Conservation (phyloP, 305 asterid species). For the Fraxinus sp. region DNA sequence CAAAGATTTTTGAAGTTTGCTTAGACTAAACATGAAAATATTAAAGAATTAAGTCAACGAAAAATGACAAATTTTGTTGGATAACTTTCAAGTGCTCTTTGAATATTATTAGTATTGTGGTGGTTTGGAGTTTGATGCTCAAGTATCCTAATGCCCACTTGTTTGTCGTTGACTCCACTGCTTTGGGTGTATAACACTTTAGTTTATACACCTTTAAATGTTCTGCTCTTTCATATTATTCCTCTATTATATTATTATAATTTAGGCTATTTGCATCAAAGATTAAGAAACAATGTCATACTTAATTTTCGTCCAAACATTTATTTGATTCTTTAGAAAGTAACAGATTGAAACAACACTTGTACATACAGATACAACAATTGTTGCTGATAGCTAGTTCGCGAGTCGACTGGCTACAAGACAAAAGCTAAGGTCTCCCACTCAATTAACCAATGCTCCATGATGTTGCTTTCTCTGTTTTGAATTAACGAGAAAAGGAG, state of each 20-base stretch:
- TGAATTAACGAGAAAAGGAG: not conserved
- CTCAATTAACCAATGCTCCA: not conserved
- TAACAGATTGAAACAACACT: not conserved
- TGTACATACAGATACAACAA: not conserved
- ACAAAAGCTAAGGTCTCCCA: not conserved
- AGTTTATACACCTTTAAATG: not conserved
- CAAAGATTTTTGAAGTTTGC: not conserved
- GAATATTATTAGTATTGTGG: not conserved
- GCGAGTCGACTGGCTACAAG: not conserved
- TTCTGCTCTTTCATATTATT: not conserved
- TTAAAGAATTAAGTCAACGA: not conserved
- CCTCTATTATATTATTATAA: not conserved
- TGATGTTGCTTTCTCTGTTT: not conserved
- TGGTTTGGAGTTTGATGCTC: not conserved
- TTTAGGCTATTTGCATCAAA: not conserved
- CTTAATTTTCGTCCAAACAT: not conserved
- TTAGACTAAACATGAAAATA: not conserved
- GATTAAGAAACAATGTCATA: not conserved
- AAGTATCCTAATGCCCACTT: not conserved
- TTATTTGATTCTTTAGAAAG: not conserved
- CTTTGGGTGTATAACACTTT: not conserved
- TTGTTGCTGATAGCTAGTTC: not conserved
- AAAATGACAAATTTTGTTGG: not conserved
- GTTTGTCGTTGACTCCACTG: not conserved
- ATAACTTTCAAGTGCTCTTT: not conserved